Evolutionary conservation across 106 monocot species (phyloP).

Genomic region (Platanthera guangdongensis): DNA sequence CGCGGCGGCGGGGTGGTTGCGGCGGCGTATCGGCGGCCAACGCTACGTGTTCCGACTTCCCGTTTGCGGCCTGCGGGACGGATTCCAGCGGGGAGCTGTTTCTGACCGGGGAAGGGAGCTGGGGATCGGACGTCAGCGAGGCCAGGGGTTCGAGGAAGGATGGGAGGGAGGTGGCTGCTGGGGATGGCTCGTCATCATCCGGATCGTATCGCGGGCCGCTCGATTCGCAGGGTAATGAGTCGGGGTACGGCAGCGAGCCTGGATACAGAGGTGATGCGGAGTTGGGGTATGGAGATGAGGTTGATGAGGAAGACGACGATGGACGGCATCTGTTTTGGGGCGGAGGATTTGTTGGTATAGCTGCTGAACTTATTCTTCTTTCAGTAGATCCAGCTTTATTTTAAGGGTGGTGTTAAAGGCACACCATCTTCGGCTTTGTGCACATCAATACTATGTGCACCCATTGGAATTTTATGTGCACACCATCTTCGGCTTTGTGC

Average conservation of each 20-base stretch:
- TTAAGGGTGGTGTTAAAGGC: too few species aligned
- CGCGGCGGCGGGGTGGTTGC: slow-evolving; percentile 20
- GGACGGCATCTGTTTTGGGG: slow-evolving; percentile 41
- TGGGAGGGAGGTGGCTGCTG: slow-evolving; percentile 19
- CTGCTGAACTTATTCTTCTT: neutral
- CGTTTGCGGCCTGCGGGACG: slow-evolving; percentile 53
- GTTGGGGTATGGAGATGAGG: slow-evolving; percentile 73
- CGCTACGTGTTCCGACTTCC: slow-evolving; percentile 77
- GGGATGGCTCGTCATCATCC: slow-evolving; percentile 12
- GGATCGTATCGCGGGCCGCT: slow-evolving; percentile 10
- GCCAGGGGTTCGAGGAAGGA: slow-evolving; percentile 32
- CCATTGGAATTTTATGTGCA: too few species aligned
- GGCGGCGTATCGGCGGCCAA: slow-evolving; percentile 35
- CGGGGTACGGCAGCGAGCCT: slow-evolving; percentile 86
- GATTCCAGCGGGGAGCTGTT: slow-evolving; percentile 91
- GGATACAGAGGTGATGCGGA: slow-evolving; percentile 91
- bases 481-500: too few species aligned
- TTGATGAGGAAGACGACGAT: slow-evolving; percentile 49
- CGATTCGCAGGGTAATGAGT: slow-evolving; percentile 41
- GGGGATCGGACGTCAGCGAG: slow-evolving; percentile 87
- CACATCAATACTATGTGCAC: too few species aligned
- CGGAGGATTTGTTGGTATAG: slow-evolving; percentile 19
- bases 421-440: too few species aligned
- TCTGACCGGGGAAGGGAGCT: slow-evolving; percentile 53
- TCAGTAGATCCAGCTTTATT: neutral